Evolutionary conservation across 441 rosid species (phyloP), one percentile per base, ranked within the genome.

Genomic region (Pelargonium exstipulatum): DNA sequence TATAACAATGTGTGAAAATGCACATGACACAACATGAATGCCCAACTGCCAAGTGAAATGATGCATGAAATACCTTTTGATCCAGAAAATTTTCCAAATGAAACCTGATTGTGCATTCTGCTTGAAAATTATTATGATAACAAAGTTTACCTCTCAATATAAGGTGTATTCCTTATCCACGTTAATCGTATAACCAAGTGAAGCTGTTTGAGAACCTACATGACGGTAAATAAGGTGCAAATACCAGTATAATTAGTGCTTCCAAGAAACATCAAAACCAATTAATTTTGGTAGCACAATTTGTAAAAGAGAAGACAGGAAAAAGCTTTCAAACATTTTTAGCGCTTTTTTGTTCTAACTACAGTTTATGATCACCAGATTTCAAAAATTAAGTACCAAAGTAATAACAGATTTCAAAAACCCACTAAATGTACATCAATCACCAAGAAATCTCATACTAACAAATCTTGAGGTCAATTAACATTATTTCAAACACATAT

Each of bases 131-230:
- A 49, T 49, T 49, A 49, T n/a, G 57, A 49, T 14, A 13, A 16
- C 5, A 49, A 49, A 20, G 67, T 62, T 76, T 68, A 88, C 98
- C 97, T 86, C 74, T 73, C 88, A 74, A 81, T 13, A 61, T 77
- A 78, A 24, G 91, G 88, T 2, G 94, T 76, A 85, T 87, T 88
- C 80, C 97, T 83, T 72, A 94, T 84, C 96, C 99, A 90, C 0
- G 97, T 94, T 67, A 87, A 64, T 76, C 76, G 87, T 70, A 87
- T 69, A 49, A 91, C 55, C 0, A 81, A 81, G 58, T 83, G 82
- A 26, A 85, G 62, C 74, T 79, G 82, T 73, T 88, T 81, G 60
- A 91, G 96, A 84, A 88, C 96, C 98, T 93, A 86, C 64, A 79
- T 16, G 35, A 29, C 24, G 73, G 64, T 20, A 5, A 71, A 68